Evolutionary conservation across 306 rosid genomes (phyloP).

Genomic region (Quillaja saponaria): DNA sequence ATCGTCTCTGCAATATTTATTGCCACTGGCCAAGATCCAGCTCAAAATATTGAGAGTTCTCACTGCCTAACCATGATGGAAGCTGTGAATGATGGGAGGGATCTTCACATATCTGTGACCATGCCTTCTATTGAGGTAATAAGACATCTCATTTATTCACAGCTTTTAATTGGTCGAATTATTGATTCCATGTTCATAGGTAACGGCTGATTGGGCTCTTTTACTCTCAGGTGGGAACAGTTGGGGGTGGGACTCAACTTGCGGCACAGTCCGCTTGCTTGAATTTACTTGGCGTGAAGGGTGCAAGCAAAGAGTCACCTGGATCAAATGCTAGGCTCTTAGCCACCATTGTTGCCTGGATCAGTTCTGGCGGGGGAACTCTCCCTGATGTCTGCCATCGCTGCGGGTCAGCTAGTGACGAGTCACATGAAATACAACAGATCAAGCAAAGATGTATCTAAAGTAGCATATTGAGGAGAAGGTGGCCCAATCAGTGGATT

Average conservation of each 20-base stretch:
- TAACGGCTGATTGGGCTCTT: neutral
- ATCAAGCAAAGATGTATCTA: conserved; percentile 50
- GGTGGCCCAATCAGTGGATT: conserved; percentile 5
- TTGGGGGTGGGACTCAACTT: conserved; percentile 79
- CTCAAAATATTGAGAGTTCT: conserved; percentile 81
- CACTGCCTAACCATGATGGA: conserved; percentile 79
- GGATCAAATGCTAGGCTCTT: conserved; percentile 62
- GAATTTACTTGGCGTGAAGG: conserved; percentile 75
- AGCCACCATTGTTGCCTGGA: conserved; percentile 57
- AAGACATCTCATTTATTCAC: neutral
- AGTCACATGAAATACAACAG: conserved; percentile 85
- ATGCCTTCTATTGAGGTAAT: conserved; percentile 76
- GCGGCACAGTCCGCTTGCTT: conserved; percentile 77
- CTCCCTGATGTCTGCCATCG: conserved; percentile 69
- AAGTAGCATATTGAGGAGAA: conserved; percentile 28
- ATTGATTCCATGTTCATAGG: neutral
- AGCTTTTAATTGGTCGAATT: neutral
- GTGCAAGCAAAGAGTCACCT: conserved; percentile 55
- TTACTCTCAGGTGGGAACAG: conserved; percentile 57
- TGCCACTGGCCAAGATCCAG: conserved; percentile 87
- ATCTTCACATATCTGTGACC: conserved; percentile 70
- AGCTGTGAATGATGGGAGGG: conserved; percentile 61
- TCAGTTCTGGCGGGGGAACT: conserved; percentile 70
- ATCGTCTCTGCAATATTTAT: conserved; percentile 66
- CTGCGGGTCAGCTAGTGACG: conserved; percentile 73